Evolutionary conservation across 148 eudicot genomes (phyloP).

Genomic region (Suaeda aralocaspica): DNA sequence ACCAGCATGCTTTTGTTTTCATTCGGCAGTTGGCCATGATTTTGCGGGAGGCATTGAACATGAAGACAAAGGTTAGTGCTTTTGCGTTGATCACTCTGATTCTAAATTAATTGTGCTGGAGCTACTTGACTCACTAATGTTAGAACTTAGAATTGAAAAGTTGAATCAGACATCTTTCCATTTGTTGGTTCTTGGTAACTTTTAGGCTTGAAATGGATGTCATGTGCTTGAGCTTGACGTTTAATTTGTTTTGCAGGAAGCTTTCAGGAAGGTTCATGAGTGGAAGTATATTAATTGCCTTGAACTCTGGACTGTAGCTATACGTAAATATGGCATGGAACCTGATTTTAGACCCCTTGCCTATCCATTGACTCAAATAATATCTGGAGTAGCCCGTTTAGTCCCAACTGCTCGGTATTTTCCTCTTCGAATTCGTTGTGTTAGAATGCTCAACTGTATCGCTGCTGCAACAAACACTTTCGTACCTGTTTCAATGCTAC

Average conservation of each 20-base stretch:
- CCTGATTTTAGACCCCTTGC: conserved; percentile 83
- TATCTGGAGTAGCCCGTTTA: conserved; percentile 80
- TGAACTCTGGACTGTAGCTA: conserved; percentile 96
- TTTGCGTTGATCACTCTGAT: background rate
- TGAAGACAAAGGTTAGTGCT: conserved; percentile 57
- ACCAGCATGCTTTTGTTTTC: conserved; percentile 83
- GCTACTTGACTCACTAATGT: conserved; percentile 3
- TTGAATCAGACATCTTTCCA: background rate
- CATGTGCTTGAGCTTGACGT: background rate
- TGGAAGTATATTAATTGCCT: conserved; percentile 95
- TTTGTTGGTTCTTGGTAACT: background rate
- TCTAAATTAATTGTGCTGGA: background rate
- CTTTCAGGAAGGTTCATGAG: conserved; percentile 78
- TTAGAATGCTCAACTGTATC: conserved; percentile 84
- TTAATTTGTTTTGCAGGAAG: conserved; percentile 41
- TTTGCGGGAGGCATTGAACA: conserved; percentile 60
- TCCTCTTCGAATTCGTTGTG: conserved; percentile 90
- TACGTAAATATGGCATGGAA: conserved; percentile 72
- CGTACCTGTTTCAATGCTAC: conserved; percentile 80
- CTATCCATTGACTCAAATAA: conserved; percentile 95
- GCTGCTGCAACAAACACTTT: conserved; percentile 77
- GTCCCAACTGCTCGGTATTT: conserved; percentile 91
- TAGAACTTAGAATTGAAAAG: background rate
- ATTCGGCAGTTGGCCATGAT: conserved; percentile 90
- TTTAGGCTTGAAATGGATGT: conserved; percentile 13